A percentile compares a stretch with the other conserved stretches of the same genome.
phyloP scores from a whole-genome alignment of 805 yeast species.

The Starmera dryadoides region DNA sequence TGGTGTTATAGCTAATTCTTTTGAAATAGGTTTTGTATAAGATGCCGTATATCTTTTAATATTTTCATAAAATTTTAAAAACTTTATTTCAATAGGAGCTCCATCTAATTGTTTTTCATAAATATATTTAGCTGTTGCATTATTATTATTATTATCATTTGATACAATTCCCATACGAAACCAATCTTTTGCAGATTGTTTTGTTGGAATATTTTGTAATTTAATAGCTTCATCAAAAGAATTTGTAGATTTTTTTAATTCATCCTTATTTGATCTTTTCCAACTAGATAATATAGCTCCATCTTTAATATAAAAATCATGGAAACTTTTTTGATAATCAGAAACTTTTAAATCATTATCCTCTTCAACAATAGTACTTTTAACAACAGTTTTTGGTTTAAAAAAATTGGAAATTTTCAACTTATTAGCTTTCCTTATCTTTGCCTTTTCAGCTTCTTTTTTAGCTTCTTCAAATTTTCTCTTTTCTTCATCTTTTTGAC shows the following conservation, averaged over 20 bases:
- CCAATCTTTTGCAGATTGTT: not conserved
- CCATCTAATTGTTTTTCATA: conserved; percentile 23
- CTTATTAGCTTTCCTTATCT: conserved; percentile 10
- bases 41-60: conserved; percentile 49
- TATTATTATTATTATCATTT: conserved; percentile 12
- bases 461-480: conserved; percentile 29
- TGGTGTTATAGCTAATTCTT: conserved; percentile 24
- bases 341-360: conserved; percentile 8
- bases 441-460: conserved; percentile 22
- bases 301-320: conserved; percentile 30
- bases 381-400: conserved; percentile 18
- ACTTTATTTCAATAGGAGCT: conserved; percentile 28
- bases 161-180: not conserved
- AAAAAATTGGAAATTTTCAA: conserved; percentile 23
- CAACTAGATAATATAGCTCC: conserved; percentile 19
- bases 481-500: conserved; percentile 28
- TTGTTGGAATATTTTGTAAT: too few species aligned
- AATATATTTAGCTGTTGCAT: conserved; percentile 22
- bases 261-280: conserved; percentile 1
- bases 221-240: conserved; percentile 8
- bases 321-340: conserved; percentile 26
- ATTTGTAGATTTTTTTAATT: conserved; percentile 1
- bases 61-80: conserved; percentile 42
- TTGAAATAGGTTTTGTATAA: conserved; percentile 33
- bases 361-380: conserved; percentile 6